These are phyloP conservation scores for Phytopythium montanum DNA, from an alignment of 352 stramenopile species.

Conservation along the genomic window DNA sequence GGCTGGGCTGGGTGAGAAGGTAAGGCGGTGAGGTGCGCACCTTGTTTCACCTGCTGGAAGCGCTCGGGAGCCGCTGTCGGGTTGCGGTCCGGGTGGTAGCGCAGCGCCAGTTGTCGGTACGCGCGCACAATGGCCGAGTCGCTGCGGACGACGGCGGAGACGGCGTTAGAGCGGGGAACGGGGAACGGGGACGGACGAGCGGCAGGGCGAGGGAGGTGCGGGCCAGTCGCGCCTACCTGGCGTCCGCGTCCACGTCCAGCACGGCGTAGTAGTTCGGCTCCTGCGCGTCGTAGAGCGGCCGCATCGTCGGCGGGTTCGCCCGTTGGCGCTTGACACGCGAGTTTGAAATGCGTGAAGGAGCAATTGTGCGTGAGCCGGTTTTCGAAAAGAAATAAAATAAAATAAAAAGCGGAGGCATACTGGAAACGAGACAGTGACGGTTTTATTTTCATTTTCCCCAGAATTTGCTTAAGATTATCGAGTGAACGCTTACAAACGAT, in stretches of 20 bases:
- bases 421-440: too few species aligned
- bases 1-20: background rate
- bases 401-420: too few species aligned
- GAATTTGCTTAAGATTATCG: too few species aligned
- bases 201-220: too few species aligned
- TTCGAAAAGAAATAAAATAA: too few species aligned
- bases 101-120: constrained; percentile 92
- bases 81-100: constrained; percentile 98
- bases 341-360: too few species aligned
- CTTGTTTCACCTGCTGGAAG: constrained; percentile 83
- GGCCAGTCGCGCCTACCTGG: too few species aligned
- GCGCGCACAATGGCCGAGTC: constrained; percentile 93
- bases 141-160: constrained; percentile 24
- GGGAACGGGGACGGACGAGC: too few species aligned
- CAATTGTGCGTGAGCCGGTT: too few species aligned
- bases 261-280: constrained; percentile 67
- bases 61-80: constrained; percentile 81
- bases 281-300: constrained; percentile 33
- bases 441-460: too few species aligned
- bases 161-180: background rate
- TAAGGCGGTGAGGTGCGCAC: constrained; percentile 8
- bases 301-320: constrained; percentile 25
- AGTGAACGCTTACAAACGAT: too few species aligned
- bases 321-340: too few species aligned
- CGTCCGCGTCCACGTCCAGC: constrained; percentile 51